Percentiles rank a stretch among this genome's conserved stretches.
phyloP scores from a whole-genome alignment of 2,329 filamentous ascomycete genomes.

The Xylariaceae sp. region DNA sequence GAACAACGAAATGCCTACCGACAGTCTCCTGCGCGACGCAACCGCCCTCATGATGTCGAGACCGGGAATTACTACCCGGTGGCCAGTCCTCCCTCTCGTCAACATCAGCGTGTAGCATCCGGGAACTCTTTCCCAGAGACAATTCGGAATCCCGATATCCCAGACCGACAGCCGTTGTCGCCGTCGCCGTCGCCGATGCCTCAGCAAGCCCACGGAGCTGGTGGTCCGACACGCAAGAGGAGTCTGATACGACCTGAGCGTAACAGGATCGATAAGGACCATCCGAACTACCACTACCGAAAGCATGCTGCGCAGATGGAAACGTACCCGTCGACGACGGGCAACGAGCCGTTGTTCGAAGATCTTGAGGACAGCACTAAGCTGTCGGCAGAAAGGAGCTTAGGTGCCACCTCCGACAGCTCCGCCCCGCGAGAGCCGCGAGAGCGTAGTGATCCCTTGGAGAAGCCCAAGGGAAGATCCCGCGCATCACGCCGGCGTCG shows the following conservation, averaged over 20 bases:
- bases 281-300: constrained; percentile 93
- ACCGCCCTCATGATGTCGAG: constrained; percentile 65
- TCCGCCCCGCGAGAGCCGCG: constrained; percentile 35
- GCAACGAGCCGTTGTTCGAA: constrained; percentile 82
- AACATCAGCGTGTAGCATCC: constrained; percentile 53
- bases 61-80: constrained; percentile 48
- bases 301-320: constrained; percentile 93
- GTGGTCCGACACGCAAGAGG: constrained; percentile 59
- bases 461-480: constrained; percentile 34
- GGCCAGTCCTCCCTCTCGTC: constrained; percentile 33
- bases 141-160: constrained; percentile 47
- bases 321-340: constrained; percentile 83
- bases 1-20: constrained; percentile 61
- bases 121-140: constrained; percentile 55
- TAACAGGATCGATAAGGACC: constrained; percentile 74
- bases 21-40: constrained; percentile 62
- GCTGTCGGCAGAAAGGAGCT: constrained; percentile 41
- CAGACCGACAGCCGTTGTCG: constrained; percentile 52
- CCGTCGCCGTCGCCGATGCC: constrained; percentile 46
- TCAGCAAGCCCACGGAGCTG: constrained; percentile 26
- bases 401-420: constrained; percentile 42
- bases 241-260: constrained; percentile 88
- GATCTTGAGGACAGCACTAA: constrained; percentile 63
- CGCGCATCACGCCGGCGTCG: constrained; percentile 36
- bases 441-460: constrained; percentile 31